Conservation (phyloP, 306 rosid genomes). For the Acacia acuminata region DNA sequence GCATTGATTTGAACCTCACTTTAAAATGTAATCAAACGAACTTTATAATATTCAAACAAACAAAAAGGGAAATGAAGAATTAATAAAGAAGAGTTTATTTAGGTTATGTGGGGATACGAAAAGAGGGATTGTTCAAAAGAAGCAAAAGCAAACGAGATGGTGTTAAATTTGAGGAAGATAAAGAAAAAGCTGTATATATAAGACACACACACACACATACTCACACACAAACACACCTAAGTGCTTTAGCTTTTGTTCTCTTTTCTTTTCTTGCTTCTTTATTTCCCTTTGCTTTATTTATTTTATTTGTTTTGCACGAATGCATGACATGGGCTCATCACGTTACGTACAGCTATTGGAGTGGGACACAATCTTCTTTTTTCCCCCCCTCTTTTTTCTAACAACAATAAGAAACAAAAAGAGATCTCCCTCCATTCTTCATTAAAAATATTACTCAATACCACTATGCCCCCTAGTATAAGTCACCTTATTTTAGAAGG, state of each 20-base stretch:
- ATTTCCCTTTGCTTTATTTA: slow-evolving; percentile 41
- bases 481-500: no score
- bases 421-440: slow-evolving; percentile 17
- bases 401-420: slow-evolving; percentile 52
- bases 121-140: slow-evolving; percentile 38
- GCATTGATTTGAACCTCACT: slow-evolving; percentile 10
- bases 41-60: slow-evolving; percentile 17
- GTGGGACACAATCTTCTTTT: slow-evolving; percentile 32
- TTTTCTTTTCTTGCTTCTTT: slow-evolving; percentile 12
- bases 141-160: slow-evolving; percentile 27
- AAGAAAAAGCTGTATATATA: slow-evolving; percentile 17
- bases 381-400: not conserved
- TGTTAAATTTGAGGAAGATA: slow-evolving; percentile 43
- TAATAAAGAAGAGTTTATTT: no score
- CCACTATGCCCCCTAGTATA: no score
- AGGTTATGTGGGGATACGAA: slow-evolving; percentile 30
- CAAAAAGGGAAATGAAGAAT: not conserved
- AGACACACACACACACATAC: no score
- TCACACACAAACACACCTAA: not conserved
- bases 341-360: slow-evolving; percentile 25
- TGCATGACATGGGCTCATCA: slow-evolving; percentile 42
- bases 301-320: slow-evolving; percentile 43
- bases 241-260: slow-evolving; percentile 40
- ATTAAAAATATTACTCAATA: no score
- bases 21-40: not conserved